Base-by-base conservation (phyloP, 208 protist genomes). In the Naegleria gruberi region DNA sequence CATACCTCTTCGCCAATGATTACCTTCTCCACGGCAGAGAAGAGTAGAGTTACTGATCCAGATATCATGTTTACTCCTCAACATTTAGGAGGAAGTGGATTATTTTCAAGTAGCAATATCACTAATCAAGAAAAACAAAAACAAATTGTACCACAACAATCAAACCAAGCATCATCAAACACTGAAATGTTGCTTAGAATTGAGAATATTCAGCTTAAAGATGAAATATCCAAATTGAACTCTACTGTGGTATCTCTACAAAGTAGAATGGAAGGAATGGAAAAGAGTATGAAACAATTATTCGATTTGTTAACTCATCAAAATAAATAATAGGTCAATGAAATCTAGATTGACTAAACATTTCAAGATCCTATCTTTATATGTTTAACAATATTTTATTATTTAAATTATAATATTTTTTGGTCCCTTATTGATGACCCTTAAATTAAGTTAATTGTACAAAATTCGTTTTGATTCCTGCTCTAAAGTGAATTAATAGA, bases 401-500 rank as follows among this genome's bases (percentile, higher is more conserved):
- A n/a, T n/a, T n/a, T n/a, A n/a, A n/a, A n/a, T n/a, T n/a, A n/a
- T n/a, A n/a, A n/a, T n/a, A n/a, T n/a, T n/a, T n/a, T n/a, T n/a
- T n/a, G n/a, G n/a, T n/a, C n/a, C n/a, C n/a, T n/a, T n/a, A n/a
- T n/a, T n/a, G n/a, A n/a, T n/a, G n/a, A n/a, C n/a, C n/a, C n/a
- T n/a, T n/a, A n/a, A n/a, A n/a, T n/a, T n/a, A n/a, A n/a, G n/a
- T n/a, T n/a, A n/a, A n/a, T n/a, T n/a, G n/a, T n/a, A n/a, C n/a
- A n/a, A n/a, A n/a, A n/a, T n/a, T n/a, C n/a, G n/a, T n/a, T n/a
- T n/a, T n/a, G n/a, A n/a, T n/a, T n/a, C n/a, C n/a, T n/a, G n/a
- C n/a, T n/a, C n/a, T n/a, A n/a, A n/a, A n/a, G n/a, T 77, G 0
- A 77, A 77, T 92, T 97, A 98, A 92, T 98, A 98, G n/a, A 97